Evolutionary conservation across 2,329 filamentous ascomycete genomes (phyloP), one percentile per base, ranked within the genome.

Genomic region (Pestalotiopsis fici): DNA sequence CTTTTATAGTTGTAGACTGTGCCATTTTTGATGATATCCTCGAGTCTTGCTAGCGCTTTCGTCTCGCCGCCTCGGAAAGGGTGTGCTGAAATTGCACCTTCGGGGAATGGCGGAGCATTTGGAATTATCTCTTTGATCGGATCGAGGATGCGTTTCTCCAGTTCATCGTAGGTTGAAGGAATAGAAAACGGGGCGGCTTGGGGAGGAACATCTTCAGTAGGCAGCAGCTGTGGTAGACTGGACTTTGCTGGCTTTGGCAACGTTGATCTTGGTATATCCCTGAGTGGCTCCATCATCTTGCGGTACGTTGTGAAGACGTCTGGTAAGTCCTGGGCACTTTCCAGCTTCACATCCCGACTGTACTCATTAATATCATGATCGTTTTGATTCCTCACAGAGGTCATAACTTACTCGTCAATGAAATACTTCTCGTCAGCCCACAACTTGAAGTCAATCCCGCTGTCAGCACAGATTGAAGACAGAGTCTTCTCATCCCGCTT

Each of bases 361-460:
- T 5, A 2, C 1, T 54, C 3, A 65, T 77, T 67, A 75, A 72
- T 63, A 31, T 60, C 21, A 18, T n/a, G 5, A 54, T 15, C 59
- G 15, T 35, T 4, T 21, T 25, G 4, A 28, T 56, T n/a, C n/a
- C n/a, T n/a, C n/a, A n/a, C n/a, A n/a, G 71, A 7, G 69, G 65
- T n/a, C 12, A 37, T 12, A 27, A 86, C 91, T 79, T 81, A 95
- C 93, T 95, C 91, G 73, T 95, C 90, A 63, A 95, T 84, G 68
- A 90, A 90, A 72, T 93, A 95, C 76, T 95, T 95, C 77, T 94
- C 92, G 72, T 95, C 92, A 0, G 79, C 78, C 88, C 90, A 94
- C 1, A 89, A 67, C 75, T 87, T 87, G 76, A 93, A 93, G 1
- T 88, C 83, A 3, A 89, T 81, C 0, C 82, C 83, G 3, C 84